Evolutionary conservation across 2,329 filamentous ascomycete genomes (phyloP).

Genomic region (Fusarium albidum): DNA sequence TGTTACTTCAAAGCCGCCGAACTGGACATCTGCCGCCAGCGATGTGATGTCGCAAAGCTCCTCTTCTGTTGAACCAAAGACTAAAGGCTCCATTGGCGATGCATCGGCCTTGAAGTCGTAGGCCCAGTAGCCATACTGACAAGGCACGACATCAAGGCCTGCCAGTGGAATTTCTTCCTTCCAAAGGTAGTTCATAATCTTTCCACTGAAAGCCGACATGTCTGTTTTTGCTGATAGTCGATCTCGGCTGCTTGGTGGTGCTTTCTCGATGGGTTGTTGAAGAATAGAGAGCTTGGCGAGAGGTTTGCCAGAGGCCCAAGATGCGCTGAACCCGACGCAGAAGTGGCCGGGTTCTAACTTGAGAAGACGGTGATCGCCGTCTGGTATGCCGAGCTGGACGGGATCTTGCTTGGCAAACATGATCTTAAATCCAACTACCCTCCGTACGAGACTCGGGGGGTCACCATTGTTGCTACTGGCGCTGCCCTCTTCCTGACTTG

Average conservation of each 20-base stretch:
- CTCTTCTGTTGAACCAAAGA: slow-evolving; percentile 7
- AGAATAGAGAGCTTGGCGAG: not conserved
- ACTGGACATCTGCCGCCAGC: not conserved
- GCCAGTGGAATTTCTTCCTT: not conserved
- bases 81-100: slow-evolving; percentile 3
- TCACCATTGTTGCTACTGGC: too few relatives aligned
- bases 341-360: not conserved
- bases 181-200: slow-evolving; percentile 1
- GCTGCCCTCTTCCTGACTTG: too few relatives aligned
- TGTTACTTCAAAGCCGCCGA: slow-evolving; percentile 14
- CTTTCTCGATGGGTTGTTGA: not conserved
- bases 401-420: not conserved
- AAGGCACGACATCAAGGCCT: not conserved
- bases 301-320: not conserved
- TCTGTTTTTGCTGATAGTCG: too few relatives aligned
- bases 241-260: not conserved
- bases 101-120: not conserved
- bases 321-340: not conserved
- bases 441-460: too few relatives aligned
- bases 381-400: not conserved
- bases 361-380: not conserved
- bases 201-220: too few relatives aligned
- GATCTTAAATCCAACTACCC: not conserved
- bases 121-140: not conserved
- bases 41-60: not conserved